Percentiles rank a stretch among this genome's conserved stretches.
These are phyloP conservation scores for Escovopsis weberi DNA, from an alignment of 2,329 filamentous ascomycete species.

Conservation along the genomic window DNA sequence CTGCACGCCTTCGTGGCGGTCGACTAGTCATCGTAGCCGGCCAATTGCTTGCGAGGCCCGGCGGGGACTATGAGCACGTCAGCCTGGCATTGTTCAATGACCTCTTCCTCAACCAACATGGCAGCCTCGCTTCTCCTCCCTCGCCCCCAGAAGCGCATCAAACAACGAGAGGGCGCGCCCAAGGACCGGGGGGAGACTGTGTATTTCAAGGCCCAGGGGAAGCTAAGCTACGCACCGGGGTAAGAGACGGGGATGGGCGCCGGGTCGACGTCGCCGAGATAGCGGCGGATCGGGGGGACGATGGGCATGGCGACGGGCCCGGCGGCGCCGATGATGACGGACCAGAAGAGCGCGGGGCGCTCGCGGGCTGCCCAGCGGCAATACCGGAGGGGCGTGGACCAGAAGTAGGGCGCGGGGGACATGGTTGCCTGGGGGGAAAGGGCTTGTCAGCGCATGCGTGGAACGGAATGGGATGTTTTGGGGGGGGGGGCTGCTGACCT, in stretches of 20 bases:
- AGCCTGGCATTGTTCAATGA: not conserved
- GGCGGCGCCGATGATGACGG: constrained; percentile 54
- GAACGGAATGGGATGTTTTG: not conserved
- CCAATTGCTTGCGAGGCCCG: constrained; percentile 43
- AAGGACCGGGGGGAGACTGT: not conserved
- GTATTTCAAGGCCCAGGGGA: not conserved
- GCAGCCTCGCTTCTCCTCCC: not conserved
- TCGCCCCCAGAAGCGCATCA: not conserved
- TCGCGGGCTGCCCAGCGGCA: constrained; percentile 76
- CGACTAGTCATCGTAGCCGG: constrained; percentile 44
- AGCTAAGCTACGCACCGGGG: constrained; percentile 54
- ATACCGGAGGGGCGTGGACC: constrained; percentile 69
- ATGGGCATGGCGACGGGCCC: constrained; percentile 58
- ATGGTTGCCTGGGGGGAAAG: constrained; percentile 26
- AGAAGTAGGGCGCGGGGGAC: constrained; percentile 61
- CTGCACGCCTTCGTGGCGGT: constrained; percentile 1
- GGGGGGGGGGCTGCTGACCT: too few species aligned
- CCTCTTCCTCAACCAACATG: not conserved
- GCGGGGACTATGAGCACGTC: constrained; percentile 31
- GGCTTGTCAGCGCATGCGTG: not conserved
- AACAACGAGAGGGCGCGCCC: not conserved
- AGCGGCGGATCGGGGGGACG: constrained; percentile 59
- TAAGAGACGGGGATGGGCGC: constrained; percentile 74
- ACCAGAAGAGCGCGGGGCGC: constrained; percentile 86
- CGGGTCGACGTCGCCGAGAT: constrained; percentile 59